Conservation (phyloP, 2,329 filamentous ascomycete species). For the Camillea tinctor region DNA sequence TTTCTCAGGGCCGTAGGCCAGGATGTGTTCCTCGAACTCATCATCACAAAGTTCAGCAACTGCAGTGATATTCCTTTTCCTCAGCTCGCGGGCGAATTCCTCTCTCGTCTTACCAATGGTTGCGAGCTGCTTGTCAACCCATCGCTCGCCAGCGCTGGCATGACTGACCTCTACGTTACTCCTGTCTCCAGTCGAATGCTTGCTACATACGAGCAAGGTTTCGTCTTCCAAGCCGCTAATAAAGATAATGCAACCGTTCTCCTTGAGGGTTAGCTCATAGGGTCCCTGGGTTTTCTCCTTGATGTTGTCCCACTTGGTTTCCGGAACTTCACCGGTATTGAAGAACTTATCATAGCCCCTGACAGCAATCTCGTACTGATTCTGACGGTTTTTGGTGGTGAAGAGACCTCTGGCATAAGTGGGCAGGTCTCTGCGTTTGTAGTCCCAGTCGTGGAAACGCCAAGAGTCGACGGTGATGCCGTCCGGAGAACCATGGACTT, state of each 20-base stretch:
- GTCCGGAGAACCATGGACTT: slow-evolving; percentile 60
- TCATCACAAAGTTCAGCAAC: slow-evolving; percentile 97
- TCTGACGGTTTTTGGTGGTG: slow-evolving; percentile 68
- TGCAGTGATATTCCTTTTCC: slow-evolving; percentile 82
- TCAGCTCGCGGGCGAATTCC: slow-evolving; percentile 74
- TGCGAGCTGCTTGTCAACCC: slow-evolving; percentile 77
- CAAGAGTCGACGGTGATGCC: slow-evolving; percentile 79
- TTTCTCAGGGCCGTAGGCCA: slow-evolving; percentile 78
- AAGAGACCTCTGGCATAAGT: slow-evolving; percentile 94
- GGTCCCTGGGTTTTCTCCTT: slow-evolving; percentile 74
- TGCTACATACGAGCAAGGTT: slow-evolving; percentile 94
- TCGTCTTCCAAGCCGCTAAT: slow-evolving; percentile 87
- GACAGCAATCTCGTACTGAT: slow-evolving; percentile 73
- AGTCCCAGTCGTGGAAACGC: slow-evolving; percentile 94
- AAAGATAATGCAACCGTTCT: slow-evolving; percentile 99
- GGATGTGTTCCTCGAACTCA: slow-evolving; percentile 92
- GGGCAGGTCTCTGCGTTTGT: slow-evolving; percentile 82
- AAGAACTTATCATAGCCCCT: slow-evolving; percentile 99
- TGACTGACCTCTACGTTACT: slow-evolving; percentile 73
- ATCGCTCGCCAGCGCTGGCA: slow-evolving; percentile 77
- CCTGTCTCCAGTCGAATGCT: slow-evolving; percentile 90
- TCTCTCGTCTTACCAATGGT: slow-evolving; percentile 73
- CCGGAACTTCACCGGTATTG: slow-evolving; percentile 79
- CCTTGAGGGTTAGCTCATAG: slow-evolving; percentile 94
- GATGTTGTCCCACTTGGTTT: slow-evolving; percentile 83